Conservation (phyloP, 2,329 filamentous ascomycete genomes). For the Sclerotinia trifoliorum region DNA sequence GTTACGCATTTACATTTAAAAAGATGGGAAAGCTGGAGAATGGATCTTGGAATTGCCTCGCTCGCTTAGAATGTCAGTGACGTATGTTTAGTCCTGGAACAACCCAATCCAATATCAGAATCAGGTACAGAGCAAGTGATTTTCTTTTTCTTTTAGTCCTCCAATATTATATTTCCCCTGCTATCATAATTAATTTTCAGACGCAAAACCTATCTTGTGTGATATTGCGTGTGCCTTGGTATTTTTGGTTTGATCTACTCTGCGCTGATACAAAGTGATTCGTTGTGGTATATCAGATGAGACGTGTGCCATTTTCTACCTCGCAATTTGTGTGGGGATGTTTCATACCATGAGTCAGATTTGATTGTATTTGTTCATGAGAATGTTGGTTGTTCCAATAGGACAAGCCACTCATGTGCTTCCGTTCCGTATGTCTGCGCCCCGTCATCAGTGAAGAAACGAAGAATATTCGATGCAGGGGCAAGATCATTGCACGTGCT, state of each 20-base stretch:
- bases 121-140: not conserved
- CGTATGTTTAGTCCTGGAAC: slow-evolving; percentile 7
- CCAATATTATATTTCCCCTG: not conserved
- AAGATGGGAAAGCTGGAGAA: not conserved
- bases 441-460: slow-evolving; percentile 14
- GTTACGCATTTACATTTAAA: not conserved
- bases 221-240: not conserved
- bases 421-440: not conserved
- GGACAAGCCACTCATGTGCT: not conserved
- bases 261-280: not conserved
- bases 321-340: not conserved
- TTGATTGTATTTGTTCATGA: not conserved
- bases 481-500: not conserved
- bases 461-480: slow-evolving; percentile 14
- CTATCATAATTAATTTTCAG: not conserved
- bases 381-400: not conserved
- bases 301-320: not conserved
- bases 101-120: not conserved
- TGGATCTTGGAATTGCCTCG: slow-evolving; percentile 9
- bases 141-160: not conserved
- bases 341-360: not conserved
- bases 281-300: not conserved
- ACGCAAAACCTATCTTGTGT: no score
- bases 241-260: not conserved
- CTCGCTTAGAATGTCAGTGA: slow-evolving; percentile 8